phyloP scores from a whole-genome alignment of 2,329 filamentous ascomycete species.

The Paraphoma chrysanthemicola region DNA sequence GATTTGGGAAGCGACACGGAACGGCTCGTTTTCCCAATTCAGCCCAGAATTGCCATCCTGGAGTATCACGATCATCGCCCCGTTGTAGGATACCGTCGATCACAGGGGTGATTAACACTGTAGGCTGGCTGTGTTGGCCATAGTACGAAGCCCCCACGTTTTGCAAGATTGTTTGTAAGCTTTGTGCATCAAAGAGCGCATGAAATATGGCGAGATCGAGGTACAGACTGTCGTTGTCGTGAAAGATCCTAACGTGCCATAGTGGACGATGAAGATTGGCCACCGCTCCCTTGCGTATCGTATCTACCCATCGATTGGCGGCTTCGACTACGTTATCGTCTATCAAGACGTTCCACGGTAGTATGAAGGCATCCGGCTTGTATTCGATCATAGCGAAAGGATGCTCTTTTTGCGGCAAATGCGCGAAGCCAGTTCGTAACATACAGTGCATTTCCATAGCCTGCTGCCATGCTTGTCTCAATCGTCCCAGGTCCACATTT shows the following conservation, averaged over 20 bases:
- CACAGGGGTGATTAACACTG: slow-evolving; percentile 50
- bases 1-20: slow-evolving; percentile 75
- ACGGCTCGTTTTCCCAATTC: slow-evolving; percentile 59
- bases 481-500: slow-evolving; percentile 43
- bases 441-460: slow-evolving; percentile 69
- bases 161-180: slow-evolving; percentile 69
- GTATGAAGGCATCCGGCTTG: slow-evolving; percentile 28
- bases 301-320: slow-evolving; percentile 26
- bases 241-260: slow-evolving; percentile 67
- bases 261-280: slow-evolving; percentile 61
- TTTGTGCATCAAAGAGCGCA: slow-evolving; percentile 84
- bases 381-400: slow-evolving; percentile 81
- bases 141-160: slow-evolving; percentile 60
- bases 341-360: slow-evolving; percentile 44
- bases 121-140: slow-evolving; percentile 24
- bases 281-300: slow-evolving; percentile 43
- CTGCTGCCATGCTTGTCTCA: slow-evolving; percentile 67
- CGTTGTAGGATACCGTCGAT: slow-evolving; percentile 55
- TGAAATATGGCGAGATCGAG: slow-evolving; percentile 72
- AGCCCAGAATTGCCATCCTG: slow-evolving; percentile 68
- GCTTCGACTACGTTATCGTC: not conserved
- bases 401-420: slow-evolving; percentile 64
- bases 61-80: slow-evolving; percentile 37
- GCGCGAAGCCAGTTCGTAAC: slow-evolving; percentile 75
- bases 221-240: slow-evolving; percentile 20